Conservation (phyloP, 2,329 filamentous ascomycete genomes). For the Tolypocladium tropicale region DNA sequence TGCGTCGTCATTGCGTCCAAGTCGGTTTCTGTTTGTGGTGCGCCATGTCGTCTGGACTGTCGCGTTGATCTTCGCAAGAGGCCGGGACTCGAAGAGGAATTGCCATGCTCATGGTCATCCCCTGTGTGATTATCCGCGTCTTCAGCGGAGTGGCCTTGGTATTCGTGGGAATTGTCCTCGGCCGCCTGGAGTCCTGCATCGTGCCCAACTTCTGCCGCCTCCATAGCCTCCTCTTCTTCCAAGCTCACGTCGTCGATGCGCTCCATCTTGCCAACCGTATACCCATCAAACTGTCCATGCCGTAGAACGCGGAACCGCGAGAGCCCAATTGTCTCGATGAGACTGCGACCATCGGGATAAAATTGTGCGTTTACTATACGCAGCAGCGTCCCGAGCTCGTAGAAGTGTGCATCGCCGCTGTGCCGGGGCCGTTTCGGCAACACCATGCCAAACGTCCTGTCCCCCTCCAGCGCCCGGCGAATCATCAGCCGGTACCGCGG, state of each 20-base stretch:
- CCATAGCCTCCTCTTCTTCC: slow-evolving; percentile 67
- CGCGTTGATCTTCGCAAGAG: background rate
- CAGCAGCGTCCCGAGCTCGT: slow-evolving; percentile 68
- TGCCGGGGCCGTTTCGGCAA: slow-evolving; percentile 48
- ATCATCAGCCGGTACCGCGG: slow-evolving; percentile 90
- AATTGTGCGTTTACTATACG: slow-evolving; percentile 65
- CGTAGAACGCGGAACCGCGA: slow-evolving; percentile 65
- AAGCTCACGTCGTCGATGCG: slow-evolving; percentile 73
- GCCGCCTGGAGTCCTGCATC: background rate
- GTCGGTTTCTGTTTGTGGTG: slow-evolving; percentile 1
- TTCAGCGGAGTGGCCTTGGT: background rate
- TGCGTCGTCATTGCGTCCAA: slow-evolving; percentile 51
- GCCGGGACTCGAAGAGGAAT: background rate
- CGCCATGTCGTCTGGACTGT: background rate
- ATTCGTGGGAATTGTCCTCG: background rate
- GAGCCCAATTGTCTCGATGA: slow-evolving; percentile 67
- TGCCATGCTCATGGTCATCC: too few species aligned
- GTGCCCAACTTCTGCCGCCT: slow-evolving; percentile 48
- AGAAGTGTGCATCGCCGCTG: slow-evolving; percentile 36
- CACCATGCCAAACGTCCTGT: slow-evolving; percentile 78
- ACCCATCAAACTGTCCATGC: slow-evolving; percentile 61
- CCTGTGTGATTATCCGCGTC: background rate
- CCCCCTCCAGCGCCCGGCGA: slow-evolving; percentile 60
- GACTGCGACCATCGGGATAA: slow-evolving; percentile 69
- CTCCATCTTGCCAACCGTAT: slow-evolving; percentile 65